phyloP scores from a whole-genome alignment of 192 early-diverging fungal genomes.

The Coemansia sp. region DNA sequence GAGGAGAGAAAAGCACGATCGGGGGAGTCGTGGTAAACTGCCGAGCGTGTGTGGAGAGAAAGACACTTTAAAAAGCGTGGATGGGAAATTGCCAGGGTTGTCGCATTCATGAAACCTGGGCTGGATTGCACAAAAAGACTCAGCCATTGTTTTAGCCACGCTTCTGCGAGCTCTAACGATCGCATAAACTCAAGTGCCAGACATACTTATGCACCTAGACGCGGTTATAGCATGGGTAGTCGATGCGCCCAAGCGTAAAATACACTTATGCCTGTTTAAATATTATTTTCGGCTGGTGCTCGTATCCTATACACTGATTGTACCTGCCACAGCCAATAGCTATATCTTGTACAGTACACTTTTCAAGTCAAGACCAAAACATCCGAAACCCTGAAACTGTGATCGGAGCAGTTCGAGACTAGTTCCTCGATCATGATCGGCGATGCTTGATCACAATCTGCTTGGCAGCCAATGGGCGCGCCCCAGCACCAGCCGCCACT shows the following conservation, averaged over 20 bases:
- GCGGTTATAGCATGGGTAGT: neutral
- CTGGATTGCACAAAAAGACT: constrained; percentile 11
- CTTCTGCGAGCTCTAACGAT: neutral
- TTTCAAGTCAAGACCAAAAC: neutral
- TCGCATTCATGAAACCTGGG: constrained; percentile 8
- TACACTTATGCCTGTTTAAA: neutral
- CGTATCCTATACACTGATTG: neutral
- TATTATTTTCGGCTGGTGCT: neutral
- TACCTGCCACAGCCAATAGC: neutral
- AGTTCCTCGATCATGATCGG: constrained; percentile 9
- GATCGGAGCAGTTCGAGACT: neutral
- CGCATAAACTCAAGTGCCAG: neutral
- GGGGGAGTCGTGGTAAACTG: constrained; percentile 5
- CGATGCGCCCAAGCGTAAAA: neutral
- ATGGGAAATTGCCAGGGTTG: constrained; percentile 6
- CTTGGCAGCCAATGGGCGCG: constrained; percentile 5
- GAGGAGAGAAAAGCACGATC: constrained; percentile 1
- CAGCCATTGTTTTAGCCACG: constrained; percentile 14
- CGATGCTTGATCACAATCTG: constrained; percentile 9
- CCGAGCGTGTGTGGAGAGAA: constrained; percentile 19
- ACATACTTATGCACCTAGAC: neutral
- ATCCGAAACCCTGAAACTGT: neutral
- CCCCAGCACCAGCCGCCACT: constrained; percentile 8
- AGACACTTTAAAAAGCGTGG: constrained; percentile 3
- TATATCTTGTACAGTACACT: neutral